Evolutionary conservation across 1,284 basidiomycete genomes (phyloP).

Genomic region (Ganoderma lucidum): DNA sequence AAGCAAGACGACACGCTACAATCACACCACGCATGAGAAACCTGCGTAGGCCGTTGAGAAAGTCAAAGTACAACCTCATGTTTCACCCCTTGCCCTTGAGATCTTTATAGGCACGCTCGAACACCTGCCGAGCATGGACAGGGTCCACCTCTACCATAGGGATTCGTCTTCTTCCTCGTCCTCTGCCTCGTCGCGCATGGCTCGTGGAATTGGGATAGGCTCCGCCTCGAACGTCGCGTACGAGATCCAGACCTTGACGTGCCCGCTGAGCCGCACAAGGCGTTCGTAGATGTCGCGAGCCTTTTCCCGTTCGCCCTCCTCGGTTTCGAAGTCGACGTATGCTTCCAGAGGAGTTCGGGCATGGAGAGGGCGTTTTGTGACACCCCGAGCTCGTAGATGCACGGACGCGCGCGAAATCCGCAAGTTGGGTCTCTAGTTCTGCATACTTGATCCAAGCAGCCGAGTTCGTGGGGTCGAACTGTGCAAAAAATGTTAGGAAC

Average conservation of each 20-base stretch:
- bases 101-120: constrained; percentile 87
- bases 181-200: constrained; percentile 78
- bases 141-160: constrained; percentile 54
- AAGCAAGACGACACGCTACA: constrained; percentile 85
- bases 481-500: neutral
- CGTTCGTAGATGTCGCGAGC: constrained; percentile 92
- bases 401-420: constrained; percentile 91
- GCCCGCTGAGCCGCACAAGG: constrained; percentile 86
- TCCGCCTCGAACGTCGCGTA: constrained; percentile 83
- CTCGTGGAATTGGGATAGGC: constrained; percentile 69
- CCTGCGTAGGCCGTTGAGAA: constrained; percentile 11
- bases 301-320: constrained; percentile 90
- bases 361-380: constrained; percentile 92
- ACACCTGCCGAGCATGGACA: constrained; percentile 75
- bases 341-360: constrained; percentile 98
- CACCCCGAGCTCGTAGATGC: constrained; percentile 97
- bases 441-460: constrained; percentile 98
- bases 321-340: constrained; percentile 97
- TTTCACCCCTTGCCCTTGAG: constrained; percentile 83
- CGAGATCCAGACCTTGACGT: constrained; percentile 93
- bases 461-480: constrained; percentile 92
- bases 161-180: constrained; percentile 53
- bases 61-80: constrained; percentile 70
- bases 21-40: constrained; percentile 7
- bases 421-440: constrained; percentile 92